Conservation (phyloP, 1,284 basidiomycete genomes). For the Tausonia pullulans region DNA sequence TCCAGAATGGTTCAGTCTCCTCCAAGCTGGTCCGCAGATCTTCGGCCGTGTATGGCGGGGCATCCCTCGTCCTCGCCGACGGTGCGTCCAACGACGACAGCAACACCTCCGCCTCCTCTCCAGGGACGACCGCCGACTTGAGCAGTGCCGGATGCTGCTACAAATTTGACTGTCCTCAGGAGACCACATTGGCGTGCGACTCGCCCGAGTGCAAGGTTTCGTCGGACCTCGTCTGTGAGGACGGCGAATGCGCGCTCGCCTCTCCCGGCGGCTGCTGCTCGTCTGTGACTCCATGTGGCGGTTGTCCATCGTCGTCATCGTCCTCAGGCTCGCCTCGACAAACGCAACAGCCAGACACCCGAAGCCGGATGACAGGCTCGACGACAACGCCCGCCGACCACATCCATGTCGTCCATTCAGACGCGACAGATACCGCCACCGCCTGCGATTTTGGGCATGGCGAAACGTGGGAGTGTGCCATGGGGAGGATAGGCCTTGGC, state of each 20-base stretch:
- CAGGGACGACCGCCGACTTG: too few relatives aligned
- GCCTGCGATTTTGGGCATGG: conserved; percentile 1
- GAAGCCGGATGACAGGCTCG: not conserved
- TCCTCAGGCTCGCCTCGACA: not conserved
- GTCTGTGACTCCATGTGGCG: not conserved
- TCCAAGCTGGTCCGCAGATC: too few relatives aligned
- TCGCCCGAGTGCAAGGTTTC: conserved; percentile 1
- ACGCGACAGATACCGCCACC: not conserved
- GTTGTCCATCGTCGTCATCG: too few relatives aligned
- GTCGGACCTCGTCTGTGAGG: not conserved
- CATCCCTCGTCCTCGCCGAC: too few relatives aligned
- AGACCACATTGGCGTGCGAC: not conserved
- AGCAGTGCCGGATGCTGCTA: not conserved
- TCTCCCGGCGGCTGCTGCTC: not conserved
- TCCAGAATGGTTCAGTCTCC: too few relatives aligned
- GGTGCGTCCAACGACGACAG: too few relatives aligned
- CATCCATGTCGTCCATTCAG: not conserved
- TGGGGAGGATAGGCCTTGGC: not conserved
- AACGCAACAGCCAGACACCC: not conserved
- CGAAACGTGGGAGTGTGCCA: not conserved
- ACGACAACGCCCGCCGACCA: not conserved
- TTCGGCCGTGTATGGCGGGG: too few relatives aligned
- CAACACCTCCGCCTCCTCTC: too few relatives aligned
- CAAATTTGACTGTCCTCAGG: not conserved
- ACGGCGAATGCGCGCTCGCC: not conserved